Evolutionary conservation across 768 basidiomycete genomes (phyloP), one percentile per base, ranked within the genome.

Genomic region (Russula lepida): DNA sequence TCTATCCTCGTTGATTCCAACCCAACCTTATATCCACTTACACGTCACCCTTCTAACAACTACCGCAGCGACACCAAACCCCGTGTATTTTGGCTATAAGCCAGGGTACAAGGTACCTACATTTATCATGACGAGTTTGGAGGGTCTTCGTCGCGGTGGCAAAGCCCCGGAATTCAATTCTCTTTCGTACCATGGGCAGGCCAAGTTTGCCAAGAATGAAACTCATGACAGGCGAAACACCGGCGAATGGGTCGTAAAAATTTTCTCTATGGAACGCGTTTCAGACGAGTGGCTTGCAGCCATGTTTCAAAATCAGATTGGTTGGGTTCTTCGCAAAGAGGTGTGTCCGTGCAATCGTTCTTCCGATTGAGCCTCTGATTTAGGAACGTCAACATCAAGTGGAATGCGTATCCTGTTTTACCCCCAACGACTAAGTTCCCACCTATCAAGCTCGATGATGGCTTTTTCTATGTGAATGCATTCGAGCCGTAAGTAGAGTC

Each of bases 11-110:
- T 77, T 77, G 50, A 81, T 93, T 33, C 85, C 86, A 2, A 68
- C 76, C 39, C 87, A 89, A 65, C 84, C 85, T 23, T 97, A 95
- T 70, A 80, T 92, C 50, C 83, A 80, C 65, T 83, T 98, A 2
- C 90, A 95, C 69, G 93, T 95, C 54, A 97, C 95, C 11, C 79
- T 93, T 23, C 77, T 98, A 41, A 80, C 85, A n/a, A 98, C 95
- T 2, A 84, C 84, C 12, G 76, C 84, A 2, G 73, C 84, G 4
- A 72, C 71, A 11, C 76, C 87, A 8, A 79, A 83, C 64, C 75
- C 90, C 0, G 73, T 75, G 3, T 92, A 91, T 73, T 94, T 98
- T 71, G 80, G 78, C 25, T 49, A 88, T 35, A 62, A 76, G 1
- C 49, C 75, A 0, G 71, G 73, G 25, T 70, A 75, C 3, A 69